Evolutionary conservation across 306 rosid species (phyloP).

Genomic region (Cicer judaicum): DNA sequence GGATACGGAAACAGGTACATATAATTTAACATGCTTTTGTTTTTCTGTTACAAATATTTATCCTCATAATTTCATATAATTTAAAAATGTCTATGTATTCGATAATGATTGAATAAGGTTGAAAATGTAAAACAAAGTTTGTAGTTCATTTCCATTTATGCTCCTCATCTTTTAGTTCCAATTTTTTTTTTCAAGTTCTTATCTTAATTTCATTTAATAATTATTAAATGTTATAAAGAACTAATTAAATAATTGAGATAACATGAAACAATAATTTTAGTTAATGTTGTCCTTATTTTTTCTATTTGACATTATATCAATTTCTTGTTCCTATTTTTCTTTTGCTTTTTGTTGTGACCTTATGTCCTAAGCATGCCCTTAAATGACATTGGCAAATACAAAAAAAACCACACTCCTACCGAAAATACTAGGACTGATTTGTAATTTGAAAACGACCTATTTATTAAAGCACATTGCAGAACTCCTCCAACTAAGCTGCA

Average conservation of each 20-base stretch:
- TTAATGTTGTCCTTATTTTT: conserved; percentile 26
- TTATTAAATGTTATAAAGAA: background rate
- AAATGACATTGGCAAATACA: background rate
- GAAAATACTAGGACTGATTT: background rate
- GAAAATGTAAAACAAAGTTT: conserved; percentile 1
- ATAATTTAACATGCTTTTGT: background rate
- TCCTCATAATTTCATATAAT: conserved; percentile 32
- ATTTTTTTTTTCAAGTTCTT: background rate
- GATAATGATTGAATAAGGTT: background rate
- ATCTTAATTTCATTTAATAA: conserved; percentile 7
- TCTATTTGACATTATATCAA: background rate
- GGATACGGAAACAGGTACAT: conserved; percentile 61
- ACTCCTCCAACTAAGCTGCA: background rate
- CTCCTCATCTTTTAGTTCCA: background rate
- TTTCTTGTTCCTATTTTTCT: background rate
- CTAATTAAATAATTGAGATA: conserved; percentile 12
- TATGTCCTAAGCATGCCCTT: conserved; percentile 15
- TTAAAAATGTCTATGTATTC: background rate
- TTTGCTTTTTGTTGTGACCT: background rate
- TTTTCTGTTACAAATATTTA: conserved; percentile 7
- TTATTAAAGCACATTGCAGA: background rate
- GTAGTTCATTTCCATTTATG: conserved; percentile 2
- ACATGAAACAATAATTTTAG: background rate
- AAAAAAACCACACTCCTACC: background rate
- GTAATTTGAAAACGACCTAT: conserved; percentile 26